Evolutionary conservation across 768 basidiomycete genomes (phyloP), one percentile per base, ranked within the genome.

Genomic region (Sarcomyxa edulis): DNA sequence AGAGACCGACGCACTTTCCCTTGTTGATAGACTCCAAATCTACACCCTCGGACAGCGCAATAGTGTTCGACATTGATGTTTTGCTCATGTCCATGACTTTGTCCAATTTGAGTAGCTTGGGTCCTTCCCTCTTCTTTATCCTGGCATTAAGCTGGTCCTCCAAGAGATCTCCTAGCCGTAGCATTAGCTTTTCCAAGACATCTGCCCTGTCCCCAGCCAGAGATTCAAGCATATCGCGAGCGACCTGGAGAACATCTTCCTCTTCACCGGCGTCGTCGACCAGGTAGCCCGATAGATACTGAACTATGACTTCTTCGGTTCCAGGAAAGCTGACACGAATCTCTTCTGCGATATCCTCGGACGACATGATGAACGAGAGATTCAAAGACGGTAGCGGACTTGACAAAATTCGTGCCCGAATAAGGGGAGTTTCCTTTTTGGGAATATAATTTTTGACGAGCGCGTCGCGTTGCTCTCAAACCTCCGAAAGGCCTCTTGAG

Each of bases 1-100:
- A n/a, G 35, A n/a, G 26, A 20, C 20, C 15, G 9, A 65, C 59
- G 57, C 68, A 90, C 87, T 93, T 93, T 68, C 86, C 90, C 72
- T 94, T 93, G 65, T 91, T 92, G 38, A 91, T 89, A 26, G 86
- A 88, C 60, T 91, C 89, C 37, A 94, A 66, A 58, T 94, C 91
- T 26, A 93, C 88, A 10, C 87, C 87, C 46, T 90, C 86, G 0
- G 76, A 68, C 33, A 93, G 64, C 4, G 78, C 84, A 46, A 91
- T 84, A 6, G 89, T 91, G 41, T 63, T 84, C 20, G 86, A 89
- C 57, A 91, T 78, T 33, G 79, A 73, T 2, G 80, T 62, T 61
- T 86, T 88, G 66, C 84, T 87, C 75, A 93, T 81, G 50, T 92
- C 84, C 76, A 92, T 78, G 37, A 89, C 83, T 58, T 82, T 85